These are phyloP conservation scores for Colletotrichum agaves DNA, from an alignment of 2,329 filamentous ascomycete genomes.

Conservation along the genomic window DNA sequence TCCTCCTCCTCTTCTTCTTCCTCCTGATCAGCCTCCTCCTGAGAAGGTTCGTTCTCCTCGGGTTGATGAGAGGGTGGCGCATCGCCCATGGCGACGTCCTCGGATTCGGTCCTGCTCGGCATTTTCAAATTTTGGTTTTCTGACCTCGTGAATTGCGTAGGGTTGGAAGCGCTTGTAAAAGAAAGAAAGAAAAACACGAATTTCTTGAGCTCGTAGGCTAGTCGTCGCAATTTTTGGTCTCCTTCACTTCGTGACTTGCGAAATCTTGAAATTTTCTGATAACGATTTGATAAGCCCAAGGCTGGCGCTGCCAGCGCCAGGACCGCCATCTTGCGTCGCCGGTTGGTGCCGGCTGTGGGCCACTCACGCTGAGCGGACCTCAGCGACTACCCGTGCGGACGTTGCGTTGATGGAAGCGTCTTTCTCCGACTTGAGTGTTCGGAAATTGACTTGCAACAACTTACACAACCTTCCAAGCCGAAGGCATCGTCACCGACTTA, in stretches of 20 bases:
- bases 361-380: too few relatives aligned
- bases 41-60: conserved; percentile 45
- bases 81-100: conserved; percentile 49
- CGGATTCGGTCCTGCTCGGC: conserved; percentile 54
- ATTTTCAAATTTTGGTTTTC: conserved; percentile 42
- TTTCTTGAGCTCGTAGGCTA: background rate
- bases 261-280: conserved; percentile 35
- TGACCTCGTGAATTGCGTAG: too few relatives aligned
- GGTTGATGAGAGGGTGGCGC: conserved; percentile 50
- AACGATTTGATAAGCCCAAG: conserved; percentile 29
- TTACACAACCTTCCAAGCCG: too few relatives aligned
- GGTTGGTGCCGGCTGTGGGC: background rate
- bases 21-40: conserved; percentile 54
- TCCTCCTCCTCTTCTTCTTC: conserved; percentile 59
- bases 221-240: conserved; percentile 4
- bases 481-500: too few relatives aligned
- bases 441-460: too few relatives aligned
- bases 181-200: background rate
- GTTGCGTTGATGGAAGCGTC: too few relatives aligned
- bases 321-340: background rate
- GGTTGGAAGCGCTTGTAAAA: background rate
- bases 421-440: too few relatives aligned
- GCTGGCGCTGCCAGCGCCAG: background rate
- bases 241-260: conserved; percentile 19
- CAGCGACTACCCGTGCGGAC: too few relatives aligned